Evolutionary conservation across 1,284 basidiomycete genomes (phyloP).

Genomic region (Ceratobasidium theobromae): DNA sequence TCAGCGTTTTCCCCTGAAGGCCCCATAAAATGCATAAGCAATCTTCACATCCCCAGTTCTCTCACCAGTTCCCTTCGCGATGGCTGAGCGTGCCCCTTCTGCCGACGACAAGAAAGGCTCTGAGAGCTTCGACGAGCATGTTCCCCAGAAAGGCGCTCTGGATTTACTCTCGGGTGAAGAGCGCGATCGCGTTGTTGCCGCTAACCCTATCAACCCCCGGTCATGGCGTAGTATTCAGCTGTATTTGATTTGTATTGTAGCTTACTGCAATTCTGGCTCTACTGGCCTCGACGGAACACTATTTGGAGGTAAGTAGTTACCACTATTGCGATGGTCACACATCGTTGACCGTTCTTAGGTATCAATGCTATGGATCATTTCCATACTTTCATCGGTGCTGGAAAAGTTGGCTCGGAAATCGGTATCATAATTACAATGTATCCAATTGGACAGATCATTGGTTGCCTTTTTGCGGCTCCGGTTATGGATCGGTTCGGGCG

Average conservation of each 20-base stretch:
- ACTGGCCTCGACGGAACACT: conserved; percentile 28
- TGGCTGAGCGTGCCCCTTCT: not conserved
- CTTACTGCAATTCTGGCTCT: conserved; percentile 39
- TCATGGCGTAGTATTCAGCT: conserved; percentile 36
- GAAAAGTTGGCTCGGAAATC: conserved; percentile 32
- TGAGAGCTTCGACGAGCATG: conserved; percentile 19
- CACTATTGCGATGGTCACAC: conserved; percentile 5
- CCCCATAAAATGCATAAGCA: not conserved
- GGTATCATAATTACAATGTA: conserved; percentile 42
- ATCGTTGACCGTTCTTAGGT: conserved; percentile 36
- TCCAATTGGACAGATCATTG: conserved; percentile 40
- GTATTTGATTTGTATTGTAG: conserved; percentile 37
- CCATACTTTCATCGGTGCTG: conserved; percentile 39
- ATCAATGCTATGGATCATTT: conserved; percentile 43
- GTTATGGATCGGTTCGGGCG: conserved; percentile 41
- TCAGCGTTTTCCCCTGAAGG: not conserved
- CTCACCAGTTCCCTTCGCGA: not conserved
- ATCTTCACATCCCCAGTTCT: not conserved
- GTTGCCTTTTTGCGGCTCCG: conserved; percentile 38
- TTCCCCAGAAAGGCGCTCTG: not conserved
- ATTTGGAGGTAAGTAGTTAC: not conserved
- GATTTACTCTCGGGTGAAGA: conserved; percentile 5
- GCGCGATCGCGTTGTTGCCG: conserved; percentile 33
- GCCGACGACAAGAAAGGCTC: conserved; percentile 18
- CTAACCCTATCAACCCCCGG: conserved; percentile 37